A percentile compares a stretch with the other conserved stretches of the same genome.
Conservation (phyloP, 2,329 filamentous ascomycete genomes). For the Pseudogymnoascus sp. region DNA sequence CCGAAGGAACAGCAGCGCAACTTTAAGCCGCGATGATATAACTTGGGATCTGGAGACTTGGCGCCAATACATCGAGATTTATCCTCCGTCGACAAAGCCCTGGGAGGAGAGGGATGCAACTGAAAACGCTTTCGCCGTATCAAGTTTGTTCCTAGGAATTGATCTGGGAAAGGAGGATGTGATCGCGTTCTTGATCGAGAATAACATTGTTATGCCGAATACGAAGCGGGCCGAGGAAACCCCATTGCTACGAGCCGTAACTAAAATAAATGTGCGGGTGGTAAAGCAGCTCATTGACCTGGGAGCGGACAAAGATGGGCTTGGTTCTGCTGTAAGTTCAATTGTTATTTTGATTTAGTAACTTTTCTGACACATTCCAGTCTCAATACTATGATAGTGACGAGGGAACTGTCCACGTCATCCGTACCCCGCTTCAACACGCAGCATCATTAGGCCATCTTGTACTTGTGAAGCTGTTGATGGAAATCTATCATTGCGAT, state of each 20-base stretch:
- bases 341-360: neutral
- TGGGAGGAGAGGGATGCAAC: neutral
- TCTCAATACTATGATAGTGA: neutral
- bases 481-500: constrained; percentile 34
- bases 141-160: neutral
- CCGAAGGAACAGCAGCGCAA: neutral
- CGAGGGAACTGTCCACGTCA: neutral
- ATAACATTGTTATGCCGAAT: neutral
- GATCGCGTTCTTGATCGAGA: neutral
- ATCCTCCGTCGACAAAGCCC: neutral
- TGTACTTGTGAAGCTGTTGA: constrained; percentile 34
- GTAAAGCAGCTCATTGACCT: constrained; percentile 11
- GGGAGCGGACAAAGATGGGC: constrained; percentile 13
- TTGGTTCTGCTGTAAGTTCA: constrained; percentile 11
- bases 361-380: neutral
- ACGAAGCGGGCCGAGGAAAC: constrained; percentile 9
- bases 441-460: constrained; percentile 35
- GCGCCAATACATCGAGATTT: neutral
- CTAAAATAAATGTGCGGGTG: constrained; percentile 10
- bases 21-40: neutral
- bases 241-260: constrained; percentile 11
- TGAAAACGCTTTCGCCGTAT: neutral
- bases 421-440: constrained; percentile 38
- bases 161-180: neutral
- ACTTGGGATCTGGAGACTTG: neutral